phyloP scores from a whole-genome alignment of 352 stramenopile genomes.

The Thalassiosira livingstoniorum region DNA sequence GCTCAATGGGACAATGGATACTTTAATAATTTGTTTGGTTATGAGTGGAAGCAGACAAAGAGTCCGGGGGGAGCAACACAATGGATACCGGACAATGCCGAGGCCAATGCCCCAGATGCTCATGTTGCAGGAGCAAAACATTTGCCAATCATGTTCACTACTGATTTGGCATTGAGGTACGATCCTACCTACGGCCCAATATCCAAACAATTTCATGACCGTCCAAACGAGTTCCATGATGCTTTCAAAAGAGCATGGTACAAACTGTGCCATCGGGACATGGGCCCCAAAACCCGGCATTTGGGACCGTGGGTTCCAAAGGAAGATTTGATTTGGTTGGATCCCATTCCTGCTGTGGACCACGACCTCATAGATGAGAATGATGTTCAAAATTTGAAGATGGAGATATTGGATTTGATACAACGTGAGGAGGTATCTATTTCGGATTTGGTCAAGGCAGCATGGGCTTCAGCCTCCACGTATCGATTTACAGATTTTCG shows the following conservation, averaged over 20 bases:
- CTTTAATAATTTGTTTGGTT: slow-evolving; percentile 77
- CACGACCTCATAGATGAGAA: slow-evolving; percentile 51
- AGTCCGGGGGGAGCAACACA: slow-evolving; percentile 85
- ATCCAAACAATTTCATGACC: slow-evolving; percentile 82
- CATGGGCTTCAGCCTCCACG: slow-evolving; percentile 77
- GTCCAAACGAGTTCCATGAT: slow-evolving; percentile 81
- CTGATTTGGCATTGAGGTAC: slow-evolving; percentile 87
- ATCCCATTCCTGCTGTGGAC: slow-evolving; percentile 67
- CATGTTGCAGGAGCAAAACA: slow-evolving; percentile 77
- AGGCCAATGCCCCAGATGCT: slow-evolving; percentile 68
- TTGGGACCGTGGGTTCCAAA: slow-evolving; percentile 67
- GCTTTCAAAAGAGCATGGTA: slow-evolving; percentile 87
- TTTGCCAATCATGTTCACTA: slow-evolving; percentile 88
- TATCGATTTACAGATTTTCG: slow-evolving; percentile 80
- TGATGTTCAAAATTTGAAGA: slow-evolving; percentile 62
- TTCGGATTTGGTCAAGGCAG: slow-evolving; percentile 66
- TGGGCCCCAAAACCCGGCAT: slow-evolving; percentile 70
- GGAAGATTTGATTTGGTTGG: slow-evolving; percentile 73
- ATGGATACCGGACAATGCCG: slow-evolving; percentile 79
- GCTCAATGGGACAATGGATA: slow-evolving; percentile 81
- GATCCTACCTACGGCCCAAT: slow-evolving; percentile 87
- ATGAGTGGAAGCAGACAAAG: slow-evolving; percentile 83
- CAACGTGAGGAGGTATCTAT: slow-evolving; percentile 56
- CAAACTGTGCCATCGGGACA: slow-evolving; percentile 78
- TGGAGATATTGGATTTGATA: slow-evolving; percentile 49